Base-by-base conservation (phyloP, 257 asterid species). In the Solanum etuberosum region DNA sequence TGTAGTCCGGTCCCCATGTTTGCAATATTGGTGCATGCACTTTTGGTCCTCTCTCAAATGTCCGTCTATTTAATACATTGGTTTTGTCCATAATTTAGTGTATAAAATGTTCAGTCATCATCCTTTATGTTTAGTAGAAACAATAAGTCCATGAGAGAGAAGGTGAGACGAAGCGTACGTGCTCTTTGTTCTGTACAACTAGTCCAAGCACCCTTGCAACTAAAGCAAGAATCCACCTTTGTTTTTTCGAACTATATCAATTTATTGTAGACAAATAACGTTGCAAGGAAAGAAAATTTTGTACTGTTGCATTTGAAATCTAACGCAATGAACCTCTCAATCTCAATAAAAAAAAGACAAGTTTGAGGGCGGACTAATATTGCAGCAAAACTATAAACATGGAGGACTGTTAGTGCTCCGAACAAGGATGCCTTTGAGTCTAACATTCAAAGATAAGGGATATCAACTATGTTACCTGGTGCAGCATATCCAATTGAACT, bases 401-500 rank as follows among this genome's bases (percentile, higher is more conserved):
- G 27, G 67, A 21, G 67, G 67, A 9, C 67, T 59, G 29, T 61
- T 61, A 61, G 29, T n/a, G 68, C 68, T 61, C 15, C 5, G 6
- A 59, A 23, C 68, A 61, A 21, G 14, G 29, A n/a, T 9, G 13
- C 27, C 68, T 21, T 59, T 23, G 68, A 23, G 15, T 61, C 31
- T 61, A 61, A 61, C 13, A 61, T 61, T 61, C 68, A 61, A 43
- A 3, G 48, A 13, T 38, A 7, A n/a, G 29, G 68, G 68, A 61
- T 23, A 61, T 61, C 6, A 42, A 77, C 61, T 34, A 51, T 1
- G 20, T 84, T 84, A 88, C 90, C 83, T 31, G 90, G 90, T 37
- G 90, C 88, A 46, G 54, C 40, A 85, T 88, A 88, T 37, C 86
- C 90, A 32, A 46, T 43, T 8, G 84, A 85, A 34, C 82, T 85